These are phyloP conservation scores for Cornus kousa DNA, from an alignment of 148 eudicot genomes.

Conservation along the genomic window DNA sequence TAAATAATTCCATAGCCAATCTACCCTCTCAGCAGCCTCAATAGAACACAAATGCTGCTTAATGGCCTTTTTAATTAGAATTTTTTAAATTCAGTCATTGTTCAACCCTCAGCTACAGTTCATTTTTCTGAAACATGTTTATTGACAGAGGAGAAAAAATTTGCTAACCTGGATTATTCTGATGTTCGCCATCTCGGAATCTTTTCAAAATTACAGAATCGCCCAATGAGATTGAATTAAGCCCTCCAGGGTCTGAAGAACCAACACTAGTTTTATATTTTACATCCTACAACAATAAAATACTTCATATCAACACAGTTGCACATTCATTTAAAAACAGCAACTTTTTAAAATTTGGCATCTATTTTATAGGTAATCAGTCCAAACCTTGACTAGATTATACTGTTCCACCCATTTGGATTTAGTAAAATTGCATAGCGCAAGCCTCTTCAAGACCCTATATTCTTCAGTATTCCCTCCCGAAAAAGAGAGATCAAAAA, in stretches of 20 bases:
- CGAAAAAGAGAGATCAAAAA: constrained; percentile 56
- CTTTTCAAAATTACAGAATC: constrained; percentile 38
- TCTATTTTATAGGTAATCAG: neutral
- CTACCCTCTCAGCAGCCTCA: too few species aligned
- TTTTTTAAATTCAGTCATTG: neutral
- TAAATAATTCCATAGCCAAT: too few species aligned
- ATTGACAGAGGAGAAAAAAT: neutral
- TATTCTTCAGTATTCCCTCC: constrained; percentile 56
- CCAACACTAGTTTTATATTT: constrained; percentile 34
- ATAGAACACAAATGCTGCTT: too few species aligned
- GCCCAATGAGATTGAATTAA: constrained; percentile 34
- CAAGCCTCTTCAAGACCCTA: constrained; percentile 59
- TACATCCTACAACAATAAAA: constrained; percentile 41
- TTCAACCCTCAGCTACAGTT: neutral
- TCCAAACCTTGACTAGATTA: constrained; percentile 62
- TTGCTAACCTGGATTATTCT: constrained; percentile 49
- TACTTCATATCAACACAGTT: neutral
- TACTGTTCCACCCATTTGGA: constrained; percentile 81
- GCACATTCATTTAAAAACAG: neutral
- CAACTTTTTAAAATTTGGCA: neutral
- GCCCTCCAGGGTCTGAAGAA: constrained; percentile 35
- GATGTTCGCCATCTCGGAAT: constrained; percentile 41
- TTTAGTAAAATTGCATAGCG: constrained; percentile 51
- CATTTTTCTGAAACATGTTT: neutral
- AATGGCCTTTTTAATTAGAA: too few species aligned